Conservation (phyloP, 768 basidiomycete genomes). For the Hydnomerulius pinastri region DNA sequence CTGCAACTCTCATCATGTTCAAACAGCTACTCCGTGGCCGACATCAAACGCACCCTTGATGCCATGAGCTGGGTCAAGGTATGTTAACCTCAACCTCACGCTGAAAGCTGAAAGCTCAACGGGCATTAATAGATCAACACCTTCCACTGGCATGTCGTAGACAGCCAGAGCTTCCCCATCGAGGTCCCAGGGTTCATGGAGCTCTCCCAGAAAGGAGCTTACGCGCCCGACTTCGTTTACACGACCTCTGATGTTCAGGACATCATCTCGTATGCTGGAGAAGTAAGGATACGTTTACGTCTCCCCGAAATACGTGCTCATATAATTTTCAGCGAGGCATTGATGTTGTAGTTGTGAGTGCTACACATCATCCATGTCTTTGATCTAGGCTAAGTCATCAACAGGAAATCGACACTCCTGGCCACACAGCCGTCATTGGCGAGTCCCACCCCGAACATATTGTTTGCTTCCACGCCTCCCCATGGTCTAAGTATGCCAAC, state of each 20-base stretch:
- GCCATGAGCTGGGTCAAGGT: slow-evolving; percentile 78
- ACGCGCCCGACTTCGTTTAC: slow-evolving; percentile 37
- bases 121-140: slow-evolving; percentile 40
- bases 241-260: slow-evolving; percentile 48
- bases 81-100: slow-evolving; percentile 7
- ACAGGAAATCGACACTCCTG: slow-evolving; percentile 77
- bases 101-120: neutral
- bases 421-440: slow-evolving; percentile 67
- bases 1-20: neutral
- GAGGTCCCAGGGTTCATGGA: slow-evolving; percentile 39
- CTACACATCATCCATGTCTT: neutral
- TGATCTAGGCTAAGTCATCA: neutral
- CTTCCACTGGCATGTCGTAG: slow-evolving; percentile 51
- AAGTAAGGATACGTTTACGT: slow-evolving; percentile 43
- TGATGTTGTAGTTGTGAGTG: slow-evolving; percentile 51
- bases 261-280: slow-evolving; percentile 64
- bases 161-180: slow-evolving; percentile 55
- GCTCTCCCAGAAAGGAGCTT: slow-evolving; percentile 46
- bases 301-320: neutral
- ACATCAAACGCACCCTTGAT: slow-evolving; percentile 70
- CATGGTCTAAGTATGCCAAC: slow-evolving; percentile 57
- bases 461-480: slow-evolving; percentile 55
- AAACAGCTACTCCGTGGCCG: slow-evolving; percentile 61
- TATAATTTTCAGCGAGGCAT: slow-evolving; percentile 53
- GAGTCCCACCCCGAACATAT: slow-evolving; percentile 66